Conservation (phyloP, 2,329 filamentous ascomycete genomes). For the Epichloe scottii region DNA sequence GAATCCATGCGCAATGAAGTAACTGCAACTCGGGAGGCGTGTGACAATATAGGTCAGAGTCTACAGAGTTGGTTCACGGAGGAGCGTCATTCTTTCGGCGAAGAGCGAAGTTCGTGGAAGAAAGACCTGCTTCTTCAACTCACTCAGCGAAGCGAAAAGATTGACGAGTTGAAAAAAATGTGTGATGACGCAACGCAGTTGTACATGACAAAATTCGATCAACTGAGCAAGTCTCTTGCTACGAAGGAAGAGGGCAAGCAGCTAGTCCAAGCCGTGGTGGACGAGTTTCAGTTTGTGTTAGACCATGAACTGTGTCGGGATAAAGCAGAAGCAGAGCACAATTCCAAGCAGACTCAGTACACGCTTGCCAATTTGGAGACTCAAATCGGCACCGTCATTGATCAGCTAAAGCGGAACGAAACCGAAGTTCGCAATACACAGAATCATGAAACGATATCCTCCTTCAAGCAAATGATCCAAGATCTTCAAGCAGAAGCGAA, state of each 20-base stretch:
- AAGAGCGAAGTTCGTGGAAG: conserved; percentile 4
- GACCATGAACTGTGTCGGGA: conserved; percentile 13
- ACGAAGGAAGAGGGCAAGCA: conserved; percentile 6
- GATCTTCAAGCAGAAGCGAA: conserved; percentile 12
- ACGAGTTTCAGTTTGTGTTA: conserved; percentile 12
- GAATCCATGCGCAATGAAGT: conserved; percentile 1
- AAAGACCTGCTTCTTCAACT: not conserved
- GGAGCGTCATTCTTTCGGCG: not conserved
- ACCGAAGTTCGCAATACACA: not conserved
- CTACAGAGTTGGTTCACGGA: not conserved
- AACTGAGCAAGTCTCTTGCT: conserved; percentile 1
- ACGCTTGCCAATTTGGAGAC: conserved; percentile 9
- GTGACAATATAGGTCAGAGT: not conserved
- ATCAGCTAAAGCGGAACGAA: conserved; percentile 7
- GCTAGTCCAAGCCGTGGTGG: conserved; percentile 9
- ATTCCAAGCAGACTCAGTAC: conserved; percentile 7
- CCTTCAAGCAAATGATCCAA: conserved; percentile 11
- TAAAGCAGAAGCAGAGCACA: conserved; percentile 9
- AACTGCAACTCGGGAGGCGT: not conserved
- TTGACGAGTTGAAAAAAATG: conserved; percentile 1
- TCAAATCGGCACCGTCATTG: conserved; percentile 12
- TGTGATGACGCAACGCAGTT: not conserved
- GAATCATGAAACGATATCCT: not conserved
- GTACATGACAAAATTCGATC: not conserved
- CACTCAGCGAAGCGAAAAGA: not conserved